A percentile compares a stretch with the other conserved stretches of the same genome.
Conservation (phyloP, 192 early-diverging fungal species). For the Kickxella alabastrina region DNA sequence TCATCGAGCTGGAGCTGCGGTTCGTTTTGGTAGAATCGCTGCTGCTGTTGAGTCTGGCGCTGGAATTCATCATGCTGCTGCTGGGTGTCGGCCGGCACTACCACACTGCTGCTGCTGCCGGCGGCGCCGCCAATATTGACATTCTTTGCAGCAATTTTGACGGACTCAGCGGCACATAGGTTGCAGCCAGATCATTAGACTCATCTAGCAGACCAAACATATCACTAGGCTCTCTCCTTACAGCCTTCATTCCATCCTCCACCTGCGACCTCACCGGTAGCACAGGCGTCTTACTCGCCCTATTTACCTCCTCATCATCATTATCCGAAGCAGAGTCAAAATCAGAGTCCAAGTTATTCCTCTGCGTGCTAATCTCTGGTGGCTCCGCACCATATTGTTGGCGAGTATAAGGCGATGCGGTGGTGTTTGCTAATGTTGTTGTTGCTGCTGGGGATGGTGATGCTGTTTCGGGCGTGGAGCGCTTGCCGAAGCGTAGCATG, state of each 20-base stretch:
- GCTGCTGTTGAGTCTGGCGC: too few species aligned
- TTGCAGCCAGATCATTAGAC: neutral
- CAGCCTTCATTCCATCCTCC: neutral
- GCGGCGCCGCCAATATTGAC: neutral
- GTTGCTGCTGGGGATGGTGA: slow-evolving; percentile 1
- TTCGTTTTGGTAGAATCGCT: too few species aligned
- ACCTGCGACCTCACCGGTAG: too few species aligned
- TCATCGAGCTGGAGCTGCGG: too few species aligned
- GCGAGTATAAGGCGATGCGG: neutral
- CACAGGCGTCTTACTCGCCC: slow-evolving; percentile 1
- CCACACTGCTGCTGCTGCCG: too few species aligned
- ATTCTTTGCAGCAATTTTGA: too few species aligned
- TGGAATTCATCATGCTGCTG: too few species aligned
- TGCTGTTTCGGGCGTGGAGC: neutral
- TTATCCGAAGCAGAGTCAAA: slow-evolving; percentile 15
- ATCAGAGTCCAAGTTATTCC: slow-evolving; percentile 30
- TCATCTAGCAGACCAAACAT: slow-evolving; percentile 11
- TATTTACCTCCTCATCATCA: neutral
- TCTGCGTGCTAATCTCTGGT: neutral
- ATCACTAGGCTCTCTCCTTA: neutral
- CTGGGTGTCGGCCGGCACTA: too few species aligned
- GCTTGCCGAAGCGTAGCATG: slow-evolving; percentile 30
- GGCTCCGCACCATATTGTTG: slow-evolving; percentile 5
- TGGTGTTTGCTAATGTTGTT: too few species aligned
- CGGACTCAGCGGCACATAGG: slow-evolving; percentile 14